Base-by-base conservation (phyloP, 1,284 basidiomycete species). In the Ustilago esculenta region DNA sequence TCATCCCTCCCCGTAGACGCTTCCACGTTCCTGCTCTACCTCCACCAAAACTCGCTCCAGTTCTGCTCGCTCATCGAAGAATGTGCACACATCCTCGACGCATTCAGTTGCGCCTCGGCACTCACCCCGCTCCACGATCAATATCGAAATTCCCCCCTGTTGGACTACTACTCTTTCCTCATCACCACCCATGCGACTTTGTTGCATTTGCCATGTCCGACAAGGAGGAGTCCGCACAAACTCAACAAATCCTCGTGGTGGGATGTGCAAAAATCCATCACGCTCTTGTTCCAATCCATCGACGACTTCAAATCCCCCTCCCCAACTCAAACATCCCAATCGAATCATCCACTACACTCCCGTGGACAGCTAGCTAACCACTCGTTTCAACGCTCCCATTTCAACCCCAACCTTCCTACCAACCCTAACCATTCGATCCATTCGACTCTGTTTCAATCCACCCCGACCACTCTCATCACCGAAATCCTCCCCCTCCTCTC, bases 11-110 rank as follows among this genome's bases (percentile, higher is more conserved):
- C 94, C 0, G 90, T 98, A 39, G 94, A 98, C 81, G 88, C 92
- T 0, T 91, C 91, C 1, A 85, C 96, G 2, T 90, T 95, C 64
- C 89, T 90, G 7, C 84, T 95, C 4, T 99, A 97, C 81, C 86
- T 95, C 3, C 94, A 98, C 69, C 93, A 98, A 79, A 98, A 97
- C 79, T 92, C 94, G 65, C 86, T 89, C 0, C 88, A 89, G 48
- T 98, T 92, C 80, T 92, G 90, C 75, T 83, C 86, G 34, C 87
- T 90, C 23, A 81, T 95, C 0, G 91, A 94, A 4, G 85, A 98
- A 60, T 89, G 89, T 61, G 86, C 87, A 2, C 85, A 84, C 0
- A 83, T 93, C 2, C 84, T 88, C 18, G 94, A 97, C 27, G 88
- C 88, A 79, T 83, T 98, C 50, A 94, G 92, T 71, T 88, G 87